These are phyloP conservation scores for Cladorrhinum sp. DNA, from an alignment of 2,329 filamentous ascomycete species.

Conservation along the genomic window DNA sequence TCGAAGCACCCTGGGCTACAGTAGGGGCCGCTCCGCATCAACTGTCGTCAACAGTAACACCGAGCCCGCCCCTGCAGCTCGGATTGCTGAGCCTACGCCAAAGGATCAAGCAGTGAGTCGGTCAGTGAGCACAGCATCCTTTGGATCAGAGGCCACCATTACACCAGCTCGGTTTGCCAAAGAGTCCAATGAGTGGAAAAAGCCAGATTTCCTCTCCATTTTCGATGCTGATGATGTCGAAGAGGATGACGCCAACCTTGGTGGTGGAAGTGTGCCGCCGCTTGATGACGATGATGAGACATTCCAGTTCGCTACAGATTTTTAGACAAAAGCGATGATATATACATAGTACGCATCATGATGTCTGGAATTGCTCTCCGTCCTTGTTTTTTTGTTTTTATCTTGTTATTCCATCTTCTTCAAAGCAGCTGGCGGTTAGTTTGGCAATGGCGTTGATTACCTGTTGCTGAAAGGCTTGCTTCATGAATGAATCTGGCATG, in stretches of 20 bases:
- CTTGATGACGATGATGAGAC: slow-evolving; percentile 50
- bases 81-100: slow-evolving; percentile 13
- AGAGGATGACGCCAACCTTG: slow-evolving; percentile 45
- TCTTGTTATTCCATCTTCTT: not conserved
- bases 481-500: not conserved
- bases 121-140: slow-evolving; percentile 38
- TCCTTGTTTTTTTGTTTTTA: not conserved
- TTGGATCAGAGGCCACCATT: slow-evolving; percentile 43
- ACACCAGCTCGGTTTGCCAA: slow-evolving; percentile 46
- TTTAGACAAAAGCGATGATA: slow-evolving; percentile 18
- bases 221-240: slow-evolving; percentile 42
- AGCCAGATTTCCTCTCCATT: slow-evolving; percentile 55
- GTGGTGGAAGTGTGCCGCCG: slow-evolving; percentile 36
- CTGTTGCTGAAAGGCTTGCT: not conserved
- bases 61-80: slow-evolving; percentile 16
- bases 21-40: slow-evolving; percentile 64
- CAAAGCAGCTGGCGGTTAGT: not conserved
- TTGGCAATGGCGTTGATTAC: not conserved
- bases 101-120: slow-evolving; percentile 28
- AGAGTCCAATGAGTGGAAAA: slow-evolving; percentile 33
- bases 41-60: slow-evolving; percentile 40
- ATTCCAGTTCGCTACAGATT: slow-evolving; percentile 52
- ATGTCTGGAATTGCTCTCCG: not conserved
- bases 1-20: slow-evolving; percentile 80
- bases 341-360: too few relatives aligned